Evolutionary conservation across 1,139 yeast species (phyloP).

Genomic region (Pichiaceae sp.): DNA sequence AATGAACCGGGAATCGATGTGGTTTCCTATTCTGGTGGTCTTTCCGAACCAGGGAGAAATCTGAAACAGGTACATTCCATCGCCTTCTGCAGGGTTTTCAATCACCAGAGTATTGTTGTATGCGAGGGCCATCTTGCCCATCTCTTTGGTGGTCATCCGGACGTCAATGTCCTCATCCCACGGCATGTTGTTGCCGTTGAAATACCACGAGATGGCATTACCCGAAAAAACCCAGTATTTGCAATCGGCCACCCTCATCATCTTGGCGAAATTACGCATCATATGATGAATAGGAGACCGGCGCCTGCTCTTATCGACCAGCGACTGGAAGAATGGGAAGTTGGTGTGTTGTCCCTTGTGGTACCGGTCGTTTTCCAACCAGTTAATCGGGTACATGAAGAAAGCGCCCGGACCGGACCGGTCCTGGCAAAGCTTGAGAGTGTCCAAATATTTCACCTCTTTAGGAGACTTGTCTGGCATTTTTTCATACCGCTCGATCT

Average conservation of each 20-base stretch:
- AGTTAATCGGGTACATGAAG: slow-evolving; percentile 2
- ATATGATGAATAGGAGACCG: slow-evolving; percentile 3
- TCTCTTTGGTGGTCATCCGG: slow-evolving; percentile 38
- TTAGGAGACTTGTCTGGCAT: not conserved
- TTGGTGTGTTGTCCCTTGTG: slow-evolving; percentile 3
- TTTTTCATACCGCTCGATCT: not conserved
- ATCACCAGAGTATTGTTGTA: slow-evolving; percentile 42
- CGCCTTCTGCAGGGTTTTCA: slow-evolving; percentile 27
- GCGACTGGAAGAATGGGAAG: slow-evolving; percentile 3
- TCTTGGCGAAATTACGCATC: slow-evolving; percentile 3
- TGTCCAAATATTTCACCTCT: not conserved
- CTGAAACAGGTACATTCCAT: slow-evolving; percentile 40
- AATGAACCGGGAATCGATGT: slow-evolving; percentile 54
- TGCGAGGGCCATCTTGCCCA: slow-evolving; percentile 31
- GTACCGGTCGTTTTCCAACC: slow-evolving; percentile 1
- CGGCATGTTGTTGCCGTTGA: slow-evolving; percentile 52
- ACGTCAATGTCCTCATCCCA: slow-evolving; percentile 62
- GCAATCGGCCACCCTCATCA: slow-evolving; percentile 3
- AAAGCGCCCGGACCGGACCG: not conserved
- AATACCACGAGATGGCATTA: slow-evolving; percentile 31
- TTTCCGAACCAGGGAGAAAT: slow-evolving; percentile 34
- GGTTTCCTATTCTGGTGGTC: slow-evolving; percentile 30
- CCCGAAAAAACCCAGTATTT: slow-evolving; percentile 4
- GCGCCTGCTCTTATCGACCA: not conserved
- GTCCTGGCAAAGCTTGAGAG: not conserved